Percentiles rank a stretch among this genome's conserved stretches.
Evolutionary conservation across 768 basidiomycete genomes (phyloP).

Genomic region (Cyclocybe cylindracea): DNA sequence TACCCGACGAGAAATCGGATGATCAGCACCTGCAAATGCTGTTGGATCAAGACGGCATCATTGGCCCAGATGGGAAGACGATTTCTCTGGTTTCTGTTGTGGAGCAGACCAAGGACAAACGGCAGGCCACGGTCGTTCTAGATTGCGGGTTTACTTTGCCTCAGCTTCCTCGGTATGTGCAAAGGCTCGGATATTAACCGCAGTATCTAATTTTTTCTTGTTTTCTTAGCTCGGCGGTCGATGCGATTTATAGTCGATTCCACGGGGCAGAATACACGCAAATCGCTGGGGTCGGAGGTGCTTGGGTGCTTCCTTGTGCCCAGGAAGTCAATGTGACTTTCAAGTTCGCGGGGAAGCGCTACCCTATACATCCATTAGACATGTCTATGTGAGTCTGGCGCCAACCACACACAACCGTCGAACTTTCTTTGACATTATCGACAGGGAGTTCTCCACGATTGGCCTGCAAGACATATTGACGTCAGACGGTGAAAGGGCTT

Average conservation of each 20-base stretch:
- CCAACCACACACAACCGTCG: neutral
- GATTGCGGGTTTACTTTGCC: constrained; percentile 74
- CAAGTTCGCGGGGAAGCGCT: constrained; percentile 54
- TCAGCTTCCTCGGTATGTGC: constrained; percentile 51
- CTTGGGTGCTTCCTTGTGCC: constrained; percentile 67
- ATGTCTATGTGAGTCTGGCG: constrained; percentile 45
- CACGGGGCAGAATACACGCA: constrained; percentile 51
- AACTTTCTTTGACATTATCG: neutral
- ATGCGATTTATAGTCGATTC: constrained; percentile 61
- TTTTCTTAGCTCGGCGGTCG: constrained; percentile 43
- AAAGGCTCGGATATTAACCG: too few species aligned
- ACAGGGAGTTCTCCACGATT: constrained; percentile 31
- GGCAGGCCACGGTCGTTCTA: constrained; percentile 59
- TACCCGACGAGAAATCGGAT: constrained; percentile 28
- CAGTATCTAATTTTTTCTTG: constrained; percentile 10
- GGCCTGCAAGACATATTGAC: constrained; percentile 32
- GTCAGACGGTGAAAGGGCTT: constrained; percentile 30
- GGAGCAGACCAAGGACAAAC: constrained; percentile 35
- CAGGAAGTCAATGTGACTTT: constrained; percentile 67
- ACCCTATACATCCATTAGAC: constrained; percentile 71
- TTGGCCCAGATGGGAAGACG: constrained; percentile 58
- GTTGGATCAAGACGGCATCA: constrained; percentile 61
- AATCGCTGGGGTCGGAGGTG: constrained; percentile 37
- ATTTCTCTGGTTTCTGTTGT: constrained; percentile 51
- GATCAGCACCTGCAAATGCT: constrained; percentile 69